A percentile compares a stretch with the other conserved stretches of the same genome.
Conservation (phyloP, 179 eudicot species). For the Sideroxylon spinosum region DNA sequence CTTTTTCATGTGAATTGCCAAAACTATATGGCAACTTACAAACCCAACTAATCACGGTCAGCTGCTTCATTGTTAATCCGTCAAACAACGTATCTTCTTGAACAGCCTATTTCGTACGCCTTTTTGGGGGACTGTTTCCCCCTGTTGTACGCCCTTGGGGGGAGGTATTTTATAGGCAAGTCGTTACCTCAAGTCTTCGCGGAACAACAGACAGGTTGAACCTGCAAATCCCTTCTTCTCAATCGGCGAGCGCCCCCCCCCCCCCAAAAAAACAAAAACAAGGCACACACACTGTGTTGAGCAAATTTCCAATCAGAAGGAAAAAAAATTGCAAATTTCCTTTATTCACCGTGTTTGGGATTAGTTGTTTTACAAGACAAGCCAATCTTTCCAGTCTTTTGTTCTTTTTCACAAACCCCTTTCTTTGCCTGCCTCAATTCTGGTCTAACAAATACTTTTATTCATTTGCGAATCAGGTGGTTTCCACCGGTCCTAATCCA, state of each 20-base stretch:
- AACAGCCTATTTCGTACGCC: no score
- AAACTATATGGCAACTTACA: neutral
- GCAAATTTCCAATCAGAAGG: neutral
- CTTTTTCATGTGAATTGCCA: neutral
- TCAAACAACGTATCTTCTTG: no score
- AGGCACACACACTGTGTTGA: no score
- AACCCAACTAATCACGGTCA: neutral
- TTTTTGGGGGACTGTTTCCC: no score
- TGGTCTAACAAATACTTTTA: constrained; percentile 8
- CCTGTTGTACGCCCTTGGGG: no score
- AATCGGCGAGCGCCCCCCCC: no score
- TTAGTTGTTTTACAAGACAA: neutral
- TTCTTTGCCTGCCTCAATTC: constrained; percentile 5
- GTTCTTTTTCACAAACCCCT: neutral
- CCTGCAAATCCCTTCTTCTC: no score
- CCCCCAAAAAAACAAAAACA: no score
- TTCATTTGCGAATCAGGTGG: constrained; percentile 50
- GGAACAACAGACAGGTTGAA: no score
- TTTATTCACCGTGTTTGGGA: neutral
- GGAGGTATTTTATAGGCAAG: no score
- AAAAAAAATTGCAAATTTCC: neutral
- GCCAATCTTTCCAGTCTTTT: neutral
- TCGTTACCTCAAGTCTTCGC: no score
- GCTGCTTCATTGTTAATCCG: no score
- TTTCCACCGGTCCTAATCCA: constrained; percentile 89